These are phyloP conservation scores for Cutaneotrichosporon mucoides DNA, from an alignment of 1,284 basidiomycete species.

Conservation along the genomic window DNA sequence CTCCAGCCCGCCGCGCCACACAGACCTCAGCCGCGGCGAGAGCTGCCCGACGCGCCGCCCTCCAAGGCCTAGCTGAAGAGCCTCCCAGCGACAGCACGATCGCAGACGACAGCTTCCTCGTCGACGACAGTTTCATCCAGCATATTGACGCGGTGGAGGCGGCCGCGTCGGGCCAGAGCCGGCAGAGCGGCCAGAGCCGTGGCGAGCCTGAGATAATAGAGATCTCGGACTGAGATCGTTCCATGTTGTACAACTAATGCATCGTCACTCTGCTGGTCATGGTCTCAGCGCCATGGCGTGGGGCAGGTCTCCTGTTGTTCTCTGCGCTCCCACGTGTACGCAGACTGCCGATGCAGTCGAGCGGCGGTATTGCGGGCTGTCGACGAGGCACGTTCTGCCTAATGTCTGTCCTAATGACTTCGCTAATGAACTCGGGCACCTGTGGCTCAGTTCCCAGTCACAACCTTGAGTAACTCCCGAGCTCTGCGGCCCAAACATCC, in stretches of 20 bases:
- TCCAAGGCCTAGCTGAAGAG: neutral
- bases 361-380: too few species aligned
- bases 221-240: constrained; percentile 4
- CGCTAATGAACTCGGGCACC: too few species aligned
- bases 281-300: too few species aligned
- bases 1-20: neutral
- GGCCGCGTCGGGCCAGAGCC: constrained; percentile 1
- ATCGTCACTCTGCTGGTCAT: too few species aligned
- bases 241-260: neutral
- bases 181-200: neutral
- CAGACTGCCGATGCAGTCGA: too few species aligned
- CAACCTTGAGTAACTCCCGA: too few species aligned
- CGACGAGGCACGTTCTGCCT: too few species aligned
- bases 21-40: constrained; percentile 4
- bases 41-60: constrained; percentile 16
- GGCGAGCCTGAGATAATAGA: constrained; percentile 10
- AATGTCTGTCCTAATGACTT: too few species aligned
- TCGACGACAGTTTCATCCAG: constrained; percentile 27
- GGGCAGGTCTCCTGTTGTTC: too few species aligned
- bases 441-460: too few species aligned
- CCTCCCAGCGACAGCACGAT: constrained; percentile 6
- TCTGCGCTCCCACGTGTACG: too few species aligned
- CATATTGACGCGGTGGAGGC: constrained; percentile 25
- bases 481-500: too few species aligned
- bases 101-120: constrained; percentile 7